Evolutionary conservation across 1,284 basidiomycete species (phyloP), one percentile per base, ranked within the genome.

Genomic region (Calocybe gambosa): DNA sequence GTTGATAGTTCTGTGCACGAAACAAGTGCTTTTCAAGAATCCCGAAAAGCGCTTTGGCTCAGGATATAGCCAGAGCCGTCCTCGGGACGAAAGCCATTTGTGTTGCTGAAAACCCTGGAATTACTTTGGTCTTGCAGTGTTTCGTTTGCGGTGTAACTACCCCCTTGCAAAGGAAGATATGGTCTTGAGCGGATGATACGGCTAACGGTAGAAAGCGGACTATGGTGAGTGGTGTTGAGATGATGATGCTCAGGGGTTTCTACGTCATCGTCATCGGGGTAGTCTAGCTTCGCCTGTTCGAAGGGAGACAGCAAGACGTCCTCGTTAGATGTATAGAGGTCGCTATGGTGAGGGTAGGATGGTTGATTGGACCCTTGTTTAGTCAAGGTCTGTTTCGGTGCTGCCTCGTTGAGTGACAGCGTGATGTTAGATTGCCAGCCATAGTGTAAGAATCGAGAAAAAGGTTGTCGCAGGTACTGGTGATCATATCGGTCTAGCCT

Each of bases 181-280:
- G 52, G 50, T 26, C 9, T 9, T 25, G 51, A 47, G 18, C 53
- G 52, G 39, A 57, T 51, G 5, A 53, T 46, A 16, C 36, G 51
- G 39, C 54, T 54, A 19, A 55, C 49, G 26, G 47, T 55, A 39
- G 55, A 46, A 19, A 54, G 36, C 23, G 51, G 28, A 18, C 50
- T 35, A 31, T 51, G n/a, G n/a, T n/a, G 50, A 13, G 45, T 15
- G 0, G 37, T 21, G 10, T 48, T 45, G 21, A 43, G 42, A 41
- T 35, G 38, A 5, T 44, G 44, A 39, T 43, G 20, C 7, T 37
- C 23, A 12, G 39, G 13, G 19, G 40, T 7, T 35, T 13, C 20
- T 20, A 23, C 21, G 7, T 10, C 12, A 1, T 28, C 20, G 35
- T n/a, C 47, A 35, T 16, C 16, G 10, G 34, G 38, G 25, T 43